Evolutionary conservation across 331 rosid species (phyloP).

Genomic region (Stylosanthes scabra): DNA sequence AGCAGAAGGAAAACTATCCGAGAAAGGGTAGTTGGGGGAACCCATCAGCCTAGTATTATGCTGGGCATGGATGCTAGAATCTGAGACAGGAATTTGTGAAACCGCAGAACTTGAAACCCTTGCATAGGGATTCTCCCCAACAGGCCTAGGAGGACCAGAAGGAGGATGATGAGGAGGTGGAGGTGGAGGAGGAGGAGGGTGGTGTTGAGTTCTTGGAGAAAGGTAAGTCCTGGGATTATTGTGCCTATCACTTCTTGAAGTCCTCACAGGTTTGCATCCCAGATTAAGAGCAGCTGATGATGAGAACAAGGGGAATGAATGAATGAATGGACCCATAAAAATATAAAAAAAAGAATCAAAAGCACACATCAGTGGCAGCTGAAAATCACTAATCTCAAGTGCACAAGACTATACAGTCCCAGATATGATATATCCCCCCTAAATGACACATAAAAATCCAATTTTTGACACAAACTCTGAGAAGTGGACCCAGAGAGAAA

Average conservation of each 20-base stretch:
- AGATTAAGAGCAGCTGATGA: conserved; percentile 96
- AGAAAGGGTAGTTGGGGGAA: conserved; percentile 55
- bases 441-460: conserved; percentile 37
- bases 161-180: conserved; percentile 62
- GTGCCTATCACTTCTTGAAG: conserved; percentile 97
- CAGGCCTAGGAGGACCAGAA: conserved; percentile 51
- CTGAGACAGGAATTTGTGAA: conserved; percentile 52
- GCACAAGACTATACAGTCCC: neutral
- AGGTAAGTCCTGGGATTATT: conserved; percentile 89
- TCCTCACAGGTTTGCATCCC: conserved; percentile 89
- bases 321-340: conserved; percentile 36
- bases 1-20: conserved; percentile 52
- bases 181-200: conserved; percentile 42
- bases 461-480: conserved; percentile 39
- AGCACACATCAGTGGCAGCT: conserved; percentile 47
- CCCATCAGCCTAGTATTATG: conserved; percentile 48
- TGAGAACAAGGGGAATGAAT: conserved; percentile 28
- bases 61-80: conserved; percentile 51
- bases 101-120: conserved; percentile 44
- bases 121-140: conserved; percentile 60
- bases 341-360: conserved; percentile 31
- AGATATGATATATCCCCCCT: neutral
- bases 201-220: conserved; percentile 70
- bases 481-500: conserved; percentile 38
- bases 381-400: conserved; percentile 35